Base-by-base conservation (phyloP, 208 protist species). In the Endotrypanum monterogeii region DNA sequence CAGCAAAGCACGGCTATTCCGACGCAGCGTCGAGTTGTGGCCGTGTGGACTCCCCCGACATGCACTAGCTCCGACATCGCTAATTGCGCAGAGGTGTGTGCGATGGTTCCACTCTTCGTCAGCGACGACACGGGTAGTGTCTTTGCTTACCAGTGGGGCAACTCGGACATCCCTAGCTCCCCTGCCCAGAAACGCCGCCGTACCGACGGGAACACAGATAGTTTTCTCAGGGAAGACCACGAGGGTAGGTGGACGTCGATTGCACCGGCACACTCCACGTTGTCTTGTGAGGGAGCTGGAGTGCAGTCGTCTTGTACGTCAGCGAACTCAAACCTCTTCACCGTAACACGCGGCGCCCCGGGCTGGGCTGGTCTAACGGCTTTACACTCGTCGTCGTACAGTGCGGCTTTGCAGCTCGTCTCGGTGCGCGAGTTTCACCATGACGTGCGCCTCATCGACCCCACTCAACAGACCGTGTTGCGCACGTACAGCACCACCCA, bases 361-460 rank as follows among this genome's bases (percentile, higher is more conserved):
- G 89, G 89, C 9, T 94, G 86, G 87, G 82, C 79, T 20, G 87
- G 90, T 28, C 79, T 94, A 18, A 57, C 66, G 0, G 52, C 46
- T 44, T 67, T 78, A 39, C 0, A 50, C 65, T 44, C 23, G 25
- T 6, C 20, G n/a, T 23, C 37, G 23, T 41, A 23, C 41, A 41
- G 50, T 14, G 71, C 37, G 44, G 77, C 67, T 12, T 14, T n/a
- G 35, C 57, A 30, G 46, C 79, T 93, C 4, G 60, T 88, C 20
- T 88, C 80, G 57, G 85, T 71, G 51, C 83, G 91, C 20, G 87
- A 93, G 80, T 81, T 83, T 32, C 93, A 86, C 66, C 75, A 85
- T 44, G 91, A 95, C 56, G 67, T 93, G 56, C 91, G 91, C 9
- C 63, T 95, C 30, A 32, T 95, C 11, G 91, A 94, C 58, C 70